Evolutionary conservation across 78 protist genomes (phyloP).

Genomic region (Monocercomonoides exilis): DNA sequence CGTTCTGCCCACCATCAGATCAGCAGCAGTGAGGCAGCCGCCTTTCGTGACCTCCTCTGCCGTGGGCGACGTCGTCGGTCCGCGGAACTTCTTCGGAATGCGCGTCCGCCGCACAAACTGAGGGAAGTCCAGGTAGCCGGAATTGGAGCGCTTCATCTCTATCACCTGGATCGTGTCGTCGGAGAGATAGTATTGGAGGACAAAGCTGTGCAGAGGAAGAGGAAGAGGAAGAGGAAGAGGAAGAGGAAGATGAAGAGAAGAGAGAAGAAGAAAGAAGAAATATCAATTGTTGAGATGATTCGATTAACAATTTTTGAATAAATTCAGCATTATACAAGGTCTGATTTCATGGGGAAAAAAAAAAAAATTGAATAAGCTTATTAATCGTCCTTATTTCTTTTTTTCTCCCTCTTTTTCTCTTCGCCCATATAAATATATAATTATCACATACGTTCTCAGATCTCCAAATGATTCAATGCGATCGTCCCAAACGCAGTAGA

Average conservation of each 20-base stretch:
- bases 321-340: background rate
- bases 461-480: slow-evolving; percentile 14
- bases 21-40: background rate
- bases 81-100: background rate
- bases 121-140: slow-evolving; percentile 35
- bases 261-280: background rate
- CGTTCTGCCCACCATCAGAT: background rate
- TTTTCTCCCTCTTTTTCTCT: background rate
- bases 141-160: slow-evolving; percentile 36
- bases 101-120: background rate
- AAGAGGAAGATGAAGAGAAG: background rate
- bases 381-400: background rate
- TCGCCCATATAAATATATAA: background rate
- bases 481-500: slow-evolving; percentile 60
- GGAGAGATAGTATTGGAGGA: slow-evolving; percentile 52
- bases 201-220: slow-evolving; percentile 12
- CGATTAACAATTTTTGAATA: background rate
- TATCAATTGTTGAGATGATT: background rate
- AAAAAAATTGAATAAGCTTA: background rate
- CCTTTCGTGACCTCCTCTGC: background rate
- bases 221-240: background rate
- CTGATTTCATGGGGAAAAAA: background rate
- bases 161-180: slow-evolving; percentile 56
- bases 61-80: background rate
- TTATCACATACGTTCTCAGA: background rate